Evolutionary conservation across 768 basidiomycete species (phyloP), one percentile per base, ranked within the genome.

Genomic region (Tricholoma sp.): DNA sequence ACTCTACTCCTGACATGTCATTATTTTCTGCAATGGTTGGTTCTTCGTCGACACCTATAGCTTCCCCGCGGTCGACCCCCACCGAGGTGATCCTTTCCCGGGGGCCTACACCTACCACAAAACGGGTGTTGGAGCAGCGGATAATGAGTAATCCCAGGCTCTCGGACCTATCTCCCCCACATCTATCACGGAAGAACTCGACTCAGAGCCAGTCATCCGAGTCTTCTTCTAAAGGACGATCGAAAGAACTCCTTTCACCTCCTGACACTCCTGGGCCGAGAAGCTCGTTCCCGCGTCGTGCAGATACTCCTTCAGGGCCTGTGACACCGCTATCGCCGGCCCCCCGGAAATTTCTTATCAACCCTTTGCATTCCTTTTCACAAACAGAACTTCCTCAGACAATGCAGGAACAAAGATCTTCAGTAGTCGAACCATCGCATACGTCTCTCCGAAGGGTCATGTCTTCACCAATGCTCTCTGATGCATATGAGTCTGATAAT

Each of bases 301-400:
- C 81, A 12, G 85, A 86, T 58, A 89, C 86, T 0, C 89, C 89
- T 11, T 67, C 74, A 12, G 80, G 77, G 9, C 82, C 77, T 18
- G 70, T 84, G 58, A 81, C 78, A 1, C 84, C 87, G 18, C 75
- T 91, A 17, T 75, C 83, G 2, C 89, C 87, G 34, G 82, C 89
- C 5, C 88, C 89, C 9, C 76, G 83, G 49, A 78, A 76, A 60
- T 70, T 76, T 61, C 67, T 78, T 29, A 66, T 79, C 55, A 80
- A 75, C 53, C 70, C 79, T 8, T 65, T 77, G 17, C 79, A 78
- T 61, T 87, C 85, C 12, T 68, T 75, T 36, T 88, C 86, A 2
- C 84, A 86, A 61, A 81, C 81, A 6, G 74, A 82, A 57, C 66
- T 85, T 24, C 58, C 74, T 4, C 67, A 65, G 6, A 55, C 65